Conservation (phyloP, 208 protist species). For the Leishmania lainsoni region DNA sequence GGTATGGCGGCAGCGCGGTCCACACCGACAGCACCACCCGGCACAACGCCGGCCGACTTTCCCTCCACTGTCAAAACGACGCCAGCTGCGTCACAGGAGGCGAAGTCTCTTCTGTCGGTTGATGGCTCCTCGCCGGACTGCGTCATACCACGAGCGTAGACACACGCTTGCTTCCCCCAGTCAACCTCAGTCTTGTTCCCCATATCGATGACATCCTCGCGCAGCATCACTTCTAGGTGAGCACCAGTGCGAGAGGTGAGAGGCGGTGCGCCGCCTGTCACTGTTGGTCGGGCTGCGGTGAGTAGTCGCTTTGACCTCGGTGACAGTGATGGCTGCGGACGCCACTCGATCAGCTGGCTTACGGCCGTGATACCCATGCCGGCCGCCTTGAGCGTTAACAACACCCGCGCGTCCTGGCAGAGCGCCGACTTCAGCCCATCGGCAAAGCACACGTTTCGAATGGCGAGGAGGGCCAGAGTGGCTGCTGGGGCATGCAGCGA, state of each 20-base stretch:
- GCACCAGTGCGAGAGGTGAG: not conserved
- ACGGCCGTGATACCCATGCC: conserved; percentile 43
- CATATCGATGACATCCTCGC: conserved; percentile 25
- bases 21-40: not conserved
- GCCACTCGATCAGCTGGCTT: conserved; percentile 25
- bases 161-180: conserved; percentile 34
- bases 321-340: not conserved
- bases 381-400: conserved; percentile 71
- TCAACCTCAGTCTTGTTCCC: conserved; percentile 21
- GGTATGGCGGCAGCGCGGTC: not conserved
- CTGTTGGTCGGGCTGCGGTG: not conserved
- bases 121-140: not conserved
- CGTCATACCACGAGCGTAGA: conserved; percentile 13
- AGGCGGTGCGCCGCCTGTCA: not conserved
- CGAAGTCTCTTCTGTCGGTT: not conserved
- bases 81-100: not conserved
- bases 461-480: conserved; percentile 60
- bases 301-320: not conserved
- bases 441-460: conserved; percentile 84
- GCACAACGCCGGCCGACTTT: not conserved
- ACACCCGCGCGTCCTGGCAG: conserved; percentile 75
- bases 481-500: conserved; percentile 11
- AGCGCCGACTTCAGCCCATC: conserved; percentile 57
- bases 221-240: conserved; percentile 11
- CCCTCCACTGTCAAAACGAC: not conserved